Evolutionary conservation across 2,329 filamentous ascomycete genomes (phyloP).

Genomic region (Penicillium capsulatum): DNA sequence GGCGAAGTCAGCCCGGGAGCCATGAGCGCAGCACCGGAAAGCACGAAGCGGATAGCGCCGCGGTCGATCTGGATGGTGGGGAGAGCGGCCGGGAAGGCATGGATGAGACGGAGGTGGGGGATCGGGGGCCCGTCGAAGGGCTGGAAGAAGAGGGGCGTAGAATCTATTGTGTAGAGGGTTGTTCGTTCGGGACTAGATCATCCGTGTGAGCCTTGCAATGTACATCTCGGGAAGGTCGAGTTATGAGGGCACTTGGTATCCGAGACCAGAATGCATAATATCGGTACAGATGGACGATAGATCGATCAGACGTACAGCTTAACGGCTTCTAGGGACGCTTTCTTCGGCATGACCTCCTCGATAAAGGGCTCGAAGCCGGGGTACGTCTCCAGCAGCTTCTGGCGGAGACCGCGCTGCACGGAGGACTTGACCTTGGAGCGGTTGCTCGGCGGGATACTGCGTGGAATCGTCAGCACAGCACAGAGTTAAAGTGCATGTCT

Average conservation of each 20-base stretch:
- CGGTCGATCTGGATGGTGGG: constrained; percentile 85
- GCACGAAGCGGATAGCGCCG: constrained; percentile 93
- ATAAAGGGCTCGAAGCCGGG: constrained; percentile 81
- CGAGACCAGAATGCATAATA: neutral
- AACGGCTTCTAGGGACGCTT: constrained; percentile 80
- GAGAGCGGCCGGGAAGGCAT: constrained; percentile 82
- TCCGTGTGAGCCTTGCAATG: no score
- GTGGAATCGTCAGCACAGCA: neutral
- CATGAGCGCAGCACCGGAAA: constrained; percentile 92
- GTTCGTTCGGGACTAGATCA: constrained; percentile 68
- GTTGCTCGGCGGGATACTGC: constrained; percentile 67
- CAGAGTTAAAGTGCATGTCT: no score
- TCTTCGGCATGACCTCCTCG: constrained; percentile 93
- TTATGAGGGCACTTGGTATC: neutral
- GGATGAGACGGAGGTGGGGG: constrained; percentile 83
- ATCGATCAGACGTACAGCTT: constrained; percentile 67
- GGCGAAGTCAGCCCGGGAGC: constrained; percentile 82
- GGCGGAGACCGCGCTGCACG: constrained; percentile 79
- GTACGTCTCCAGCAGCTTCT: constrained; percentile 77
- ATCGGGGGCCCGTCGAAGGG: constrained; percentile 71
- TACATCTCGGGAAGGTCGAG: no score
- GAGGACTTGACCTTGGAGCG: constrained; percentile 98
- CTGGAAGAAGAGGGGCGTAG: constrained; percentile 85
- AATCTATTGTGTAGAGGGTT: constrained; percentile 78
- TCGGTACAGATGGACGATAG: no score